A percentile compares a stretch with the other conserved stretches of the same genome.
Conservation (phyloP, 2,329 filamentous ascomycete genomes). For the Aspergillus alliaceus region DNA sequence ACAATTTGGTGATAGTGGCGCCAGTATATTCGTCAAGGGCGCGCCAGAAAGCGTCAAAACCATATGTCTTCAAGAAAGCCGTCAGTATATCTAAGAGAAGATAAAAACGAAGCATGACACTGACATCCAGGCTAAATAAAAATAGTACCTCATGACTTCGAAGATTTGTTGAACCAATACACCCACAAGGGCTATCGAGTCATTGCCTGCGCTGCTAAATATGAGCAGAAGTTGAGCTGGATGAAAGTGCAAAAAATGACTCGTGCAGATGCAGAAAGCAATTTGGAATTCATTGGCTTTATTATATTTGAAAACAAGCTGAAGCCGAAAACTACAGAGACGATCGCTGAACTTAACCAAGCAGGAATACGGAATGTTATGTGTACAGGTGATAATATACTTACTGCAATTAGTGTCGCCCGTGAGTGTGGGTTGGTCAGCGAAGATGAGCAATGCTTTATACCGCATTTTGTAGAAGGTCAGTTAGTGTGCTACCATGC, state of each 20-base stretch:
- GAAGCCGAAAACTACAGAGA: conserved; percentile 78
- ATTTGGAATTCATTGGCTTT: conserved; percentile 87
- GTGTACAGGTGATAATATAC: conserved; percentile 97
- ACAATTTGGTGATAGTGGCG: conserved; percentile 80
- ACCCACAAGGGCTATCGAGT: conserved; percentile 96
- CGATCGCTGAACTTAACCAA: conserved; percentile 76
- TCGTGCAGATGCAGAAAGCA: conserved; percentile 77
- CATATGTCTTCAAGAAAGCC: conserved; percentile 80
- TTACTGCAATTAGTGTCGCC: conserved; percentile 94
- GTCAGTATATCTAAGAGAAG: conserved; percentile 48
- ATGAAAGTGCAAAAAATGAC: conserved; percentile 93
- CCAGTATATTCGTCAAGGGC: conserved; percentile 90
- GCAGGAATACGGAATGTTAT: conserved; percentile 89
- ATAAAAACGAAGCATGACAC: conserved; percentile 8
- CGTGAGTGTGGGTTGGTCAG: conserved; percentile 84
- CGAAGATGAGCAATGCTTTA: conserved; percentile 81
- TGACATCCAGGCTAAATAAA: conserved; percentile 23
- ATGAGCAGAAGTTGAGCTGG: conserved; percentile 85
- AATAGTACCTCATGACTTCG: conserved; percentile 79
- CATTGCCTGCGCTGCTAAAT: conserved; percentile 90
- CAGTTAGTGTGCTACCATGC: conserved; percentile 15
- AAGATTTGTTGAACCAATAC: conserved; percentile 84
- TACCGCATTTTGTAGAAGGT: conserved; percentile 83
- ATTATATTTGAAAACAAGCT: conserved; percentile 99
- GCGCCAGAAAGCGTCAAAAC: conserved; percentile 95